Percentiles rank a stretch among this genome's conserved stretches.
These are phyloP conservation scores for Termitomyces sp. DNA, from an alignment of 768 basidiomycete species.

Conservation along the genomic window DNA sequence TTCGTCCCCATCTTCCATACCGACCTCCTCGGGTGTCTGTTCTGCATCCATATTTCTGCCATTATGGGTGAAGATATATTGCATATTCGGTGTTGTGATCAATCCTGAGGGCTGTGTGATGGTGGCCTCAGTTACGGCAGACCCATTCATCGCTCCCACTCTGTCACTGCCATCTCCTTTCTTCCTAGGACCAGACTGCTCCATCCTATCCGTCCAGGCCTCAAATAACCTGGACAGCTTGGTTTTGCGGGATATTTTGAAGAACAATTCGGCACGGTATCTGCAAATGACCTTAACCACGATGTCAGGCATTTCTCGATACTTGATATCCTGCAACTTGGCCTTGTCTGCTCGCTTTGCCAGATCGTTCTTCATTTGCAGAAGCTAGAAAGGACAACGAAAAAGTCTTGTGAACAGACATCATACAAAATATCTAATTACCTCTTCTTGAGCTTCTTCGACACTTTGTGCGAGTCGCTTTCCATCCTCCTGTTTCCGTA, in stretches of 20 bases:
- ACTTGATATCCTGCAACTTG: conserved; percentile 74
- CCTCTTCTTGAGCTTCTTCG: conserved; percentile 86
- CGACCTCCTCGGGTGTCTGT: conserved; percentile 80
- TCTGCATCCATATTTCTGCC: conserved; percentile 76
- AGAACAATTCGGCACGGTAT: conserved; percentile 86
- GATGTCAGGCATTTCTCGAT: conserved; percentile 83
- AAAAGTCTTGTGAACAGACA: conserved; percentile 7
- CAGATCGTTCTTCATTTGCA: conserved; percentile 79
- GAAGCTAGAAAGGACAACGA: conserved; percentile 37
- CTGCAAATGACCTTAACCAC: conserved; percentile 86
- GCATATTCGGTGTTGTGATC: conserved; percentile 43
- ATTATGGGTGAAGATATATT: conserved; percentile 83
- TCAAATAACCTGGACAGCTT: conserved; percentile 79
- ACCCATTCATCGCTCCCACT: conserved; percentile 38
- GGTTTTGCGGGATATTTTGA: conserved; percentile 89
- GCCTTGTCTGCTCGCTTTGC: conserved; percentile 76
- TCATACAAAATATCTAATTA: conserved; percentile 21
- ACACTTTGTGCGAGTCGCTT: conserved; percentile 74
- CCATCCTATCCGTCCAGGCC: conserved; percentile 90
- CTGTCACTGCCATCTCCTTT: conserved; percentile 27
- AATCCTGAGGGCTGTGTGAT: conserved; percentile 37
- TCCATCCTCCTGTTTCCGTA: conserved; percentile 64
- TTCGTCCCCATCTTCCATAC: conserved; percentile 86
- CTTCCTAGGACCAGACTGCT: conserved; percentile 41
- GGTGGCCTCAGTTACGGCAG: conserved; percentile 45